Evolutionary conservation across 2,329 filamentous ascomycete species (phyloP), one percentile per base, ranked within the genome.

Genomic region (Arthrobotrys pseudoclavata): DNA sequence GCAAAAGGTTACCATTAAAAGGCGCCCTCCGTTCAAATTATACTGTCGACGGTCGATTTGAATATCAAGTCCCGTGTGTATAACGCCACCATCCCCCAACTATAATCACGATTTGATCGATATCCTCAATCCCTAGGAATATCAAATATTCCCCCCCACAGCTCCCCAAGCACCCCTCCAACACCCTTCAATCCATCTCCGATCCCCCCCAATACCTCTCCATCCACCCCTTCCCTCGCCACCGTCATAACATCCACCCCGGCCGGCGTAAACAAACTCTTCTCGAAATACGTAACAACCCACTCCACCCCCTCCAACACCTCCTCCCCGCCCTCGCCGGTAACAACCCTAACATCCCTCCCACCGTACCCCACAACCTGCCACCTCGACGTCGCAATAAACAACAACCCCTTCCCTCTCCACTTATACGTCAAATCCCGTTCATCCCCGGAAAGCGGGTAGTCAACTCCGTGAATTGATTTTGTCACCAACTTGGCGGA

Each of bases 261-360:
- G 70, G 93, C 92, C 79, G 91, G 91, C 5, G 93, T 96, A 81
- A 97, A 96, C 52, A 94, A 80, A 24, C 92, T 96, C 82, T 92
- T 90, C 79, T 91, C 90, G 83, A 97, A 97, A 87, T 91, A 95
- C 3, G 92, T 96, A 13, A 97, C 92, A 0, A 88, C 89, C 92
- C 92, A 97, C 80, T 87, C 86, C 83, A 84, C 84, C 6, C 79
- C 80, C 9, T 70, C 31, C 40, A 76, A n/a, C 5, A 66, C 52
- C 1, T 82, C 81, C 61, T 80, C 81, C 18, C 55, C 52, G 9
- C 18, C 34, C 5, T 60, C 55, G 26, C 20, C 31, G 12, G 13
- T 24, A 3, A 80, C 79, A 31, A 69, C 82, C 0, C 84, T 84
- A 34, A 83, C 85, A 13, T 84, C 82, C 22, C 85, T 84, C 82